Percentiles rank a stretch among this genome's conserved stretches.
These are phyloP conservation scores for Penicillium aurantiogriseum DNA, from an alignment of 2,329 filamentous ascomycete species.

Conservation along the genomic window DNA sequence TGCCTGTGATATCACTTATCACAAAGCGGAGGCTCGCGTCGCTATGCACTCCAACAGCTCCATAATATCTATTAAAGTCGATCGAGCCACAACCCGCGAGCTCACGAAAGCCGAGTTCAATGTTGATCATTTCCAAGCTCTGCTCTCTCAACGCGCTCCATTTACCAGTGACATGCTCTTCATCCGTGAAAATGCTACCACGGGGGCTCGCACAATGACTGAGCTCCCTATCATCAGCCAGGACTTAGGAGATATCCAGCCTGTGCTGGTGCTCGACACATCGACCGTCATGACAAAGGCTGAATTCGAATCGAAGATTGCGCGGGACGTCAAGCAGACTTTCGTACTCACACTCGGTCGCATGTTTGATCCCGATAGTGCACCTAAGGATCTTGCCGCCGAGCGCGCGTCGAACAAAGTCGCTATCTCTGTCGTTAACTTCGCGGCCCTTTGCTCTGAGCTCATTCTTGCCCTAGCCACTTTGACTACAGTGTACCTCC, in stretches of 20 bases:
- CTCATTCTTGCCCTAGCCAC: constrained; percentile 27
- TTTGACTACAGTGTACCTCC: constrained; percentile 25
- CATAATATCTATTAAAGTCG: constrained; percentile 26
- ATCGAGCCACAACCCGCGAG: constrained; percentile 18
- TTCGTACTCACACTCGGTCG: constrained; percentile 34
- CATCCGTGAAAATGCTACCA: constrained; percentile 29
- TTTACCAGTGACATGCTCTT: constrained; percentile 38
- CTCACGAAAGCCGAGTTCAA: constrained; percentile 29
- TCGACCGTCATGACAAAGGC: constrained; percentile 29
- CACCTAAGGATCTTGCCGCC: constrained; percentile 23
- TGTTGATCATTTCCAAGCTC: constrained; percentile 31
- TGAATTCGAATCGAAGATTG: constrained; percentile 30
- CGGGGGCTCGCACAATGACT: constrained; percentile 27
- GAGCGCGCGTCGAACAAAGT: constrained; percentile 26
- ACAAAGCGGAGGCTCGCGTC: constrained; percentile 28
- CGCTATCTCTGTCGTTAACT: constrained; percentile 30
- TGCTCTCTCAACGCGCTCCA: constrained; percentile 31
- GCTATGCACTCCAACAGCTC: constrained; percentile 38
- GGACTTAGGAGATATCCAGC: constrained; percentile 31
- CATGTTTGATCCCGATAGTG: constrained; percentile 31
- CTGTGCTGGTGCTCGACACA: constrained; percentile 31
- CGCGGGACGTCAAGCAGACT: constrained; percentile 29
- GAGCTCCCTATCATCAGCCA: constrained; percentile 35
- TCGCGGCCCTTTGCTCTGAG: constrained; percentile 32
- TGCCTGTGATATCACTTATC: constrained; percentile 33